Percentiles rank a stretch among this genome's conserved stretches.
Conservation (phyloP, 108 stramenopile species). For the Pseudonitzschia pungens region DNA sequence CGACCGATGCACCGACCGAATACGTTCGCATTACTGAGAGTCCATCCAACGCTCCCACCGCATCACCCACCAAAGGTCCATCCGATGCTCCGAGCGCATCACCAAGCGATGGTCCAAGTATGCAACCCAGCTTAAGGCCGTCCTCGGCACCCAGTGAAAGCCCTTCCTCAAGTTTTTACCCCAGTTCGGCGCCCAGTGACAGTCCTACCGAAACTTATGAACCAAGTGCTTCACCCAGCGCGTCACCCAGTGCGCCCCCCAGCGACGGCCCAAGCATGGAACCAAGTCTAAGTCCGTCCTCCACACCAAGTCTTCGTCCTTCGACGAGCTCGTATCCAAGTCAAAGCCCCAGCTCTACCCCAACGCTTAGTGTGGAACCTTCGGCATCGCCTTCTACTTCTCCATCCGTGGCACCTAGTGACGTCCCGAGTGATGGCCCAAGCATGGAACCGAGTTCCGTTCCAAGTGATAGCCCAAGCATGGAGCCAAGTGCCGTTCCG, state of each 20-base stretch:
- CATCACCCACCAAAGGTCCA: background rate
- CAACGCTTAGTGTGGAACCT: constrained; percentile 4
- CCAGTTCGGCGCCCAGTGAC: background rate
- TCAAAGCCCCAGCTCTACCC: background rate
- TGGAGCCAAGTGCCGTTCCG: background rate
- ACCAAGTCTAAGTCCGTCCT: background rate
- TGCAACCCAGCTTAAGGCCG: background rate
- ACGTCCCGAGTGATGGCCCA: background rate
- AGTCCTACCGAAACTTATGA: too few relatives aligned
- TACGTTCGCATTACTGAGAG: background rate
- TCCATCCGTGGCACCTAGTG: background rate
- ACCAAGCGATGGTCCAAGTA: background rate
- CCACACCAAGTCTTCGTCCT: background rate
- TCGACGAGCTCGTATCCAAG: constrained; percentile 2
- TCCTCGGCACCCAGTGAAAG: background rate
- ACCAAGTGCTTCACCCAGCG: background rate
- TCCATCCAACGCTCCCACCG: background rate
- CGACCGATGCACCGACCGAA: background rate
- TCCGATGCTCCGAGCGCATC: background rate
- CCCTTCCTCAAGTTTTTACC: background rate
- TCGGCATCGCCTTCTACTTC: too few relatives aligned
- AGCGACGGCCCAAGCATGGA: background rate
- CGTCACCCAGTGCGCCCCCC: background rate
- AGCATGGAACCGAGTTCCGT: constrained; percentile 7
- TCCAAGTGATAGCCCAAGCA: background rate